These are phyloP conservation scores for Ceratocystis huliohia DNA, from an alignment of 2,329 filamentous ascomycete genomes.

Conservation along the genomic window DNA sequence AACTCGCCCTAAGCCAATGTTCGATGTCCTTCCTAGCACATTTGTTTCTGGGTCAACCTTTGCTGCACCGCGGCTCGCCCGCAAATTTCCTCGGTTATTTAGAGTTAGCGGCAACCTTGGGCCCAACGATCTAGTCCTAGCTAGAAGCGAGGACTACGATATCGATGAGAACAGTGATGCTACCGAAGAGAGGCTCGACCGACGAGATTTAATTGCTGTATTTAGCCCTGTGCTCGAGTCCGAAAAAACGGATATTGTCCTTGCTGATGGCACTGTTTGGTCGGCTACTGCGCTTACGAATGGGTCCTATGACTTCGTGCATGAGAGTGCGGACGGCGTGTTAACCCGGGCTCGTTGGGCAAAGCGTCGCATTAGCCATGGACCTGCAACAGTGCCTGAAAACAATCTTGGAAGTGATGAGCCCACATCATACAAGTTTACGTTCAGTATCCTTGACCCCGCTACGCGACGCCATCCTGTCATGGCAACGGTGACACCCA, in stretches of 20 bases:
- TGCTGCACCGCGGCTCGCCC: slow-evolving; percentile 43
- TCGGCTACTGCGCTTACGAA: slow-evolving; percentile 38
- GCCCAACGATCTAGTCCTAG: slow-evolving; percentile 56
- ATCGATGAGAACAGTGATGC: slow-evolving; percentile 38
- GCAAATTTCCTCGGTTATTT: slow-evolving; percentile 52
- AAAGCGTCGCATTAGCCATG: slow-evolving; percentile 7
- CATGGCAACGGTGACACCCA: slow-evolving; percentile 53
- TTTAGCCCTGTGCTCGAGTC: slow-evolving; percentile 44
- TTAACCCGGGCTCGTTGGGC: slow-evolving; percentile 17
- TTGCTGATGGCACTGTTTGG: slow-evolving; percentile 52
- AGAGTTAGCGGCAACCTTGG: slow-evolving; percentile 50
- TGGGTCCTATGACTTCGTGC: slow-evolving; percentile 54
- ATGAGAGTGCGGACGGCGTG: slow-evolving; percentile 24
- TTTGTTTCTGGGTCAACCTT: slow-evolving; percentile 43
- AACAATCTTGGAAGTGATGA: slow-evolving; percentile 23
- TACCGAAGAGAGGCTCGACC: slow-evolving; percentile 34
- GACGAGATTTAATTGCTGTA: slow-evolving; percentile 49
- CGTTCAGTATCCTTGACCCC: slow-evolving; percentile 64
- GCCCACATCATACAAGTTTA: slow-evolving; percentile 41
- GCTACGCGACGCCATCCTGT: slow-evolving; percentile 59
- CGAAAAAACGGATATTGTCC: slow-evolving; percentile 50
- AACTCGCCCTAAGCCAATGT: slow-evolving; percentile 50
- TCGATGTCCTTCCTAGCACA: slow-evolving; percentile 63
- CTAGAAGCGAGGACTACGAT: slow-evolving; percentile 56
- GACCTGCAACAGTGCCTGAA: slow-evolving; percentile 26